These are phyloP conservation scores for Vitis hybrid DNA, from an alignment of 177 flowering plant genomes.

Conservation along the genomic window DNA sequence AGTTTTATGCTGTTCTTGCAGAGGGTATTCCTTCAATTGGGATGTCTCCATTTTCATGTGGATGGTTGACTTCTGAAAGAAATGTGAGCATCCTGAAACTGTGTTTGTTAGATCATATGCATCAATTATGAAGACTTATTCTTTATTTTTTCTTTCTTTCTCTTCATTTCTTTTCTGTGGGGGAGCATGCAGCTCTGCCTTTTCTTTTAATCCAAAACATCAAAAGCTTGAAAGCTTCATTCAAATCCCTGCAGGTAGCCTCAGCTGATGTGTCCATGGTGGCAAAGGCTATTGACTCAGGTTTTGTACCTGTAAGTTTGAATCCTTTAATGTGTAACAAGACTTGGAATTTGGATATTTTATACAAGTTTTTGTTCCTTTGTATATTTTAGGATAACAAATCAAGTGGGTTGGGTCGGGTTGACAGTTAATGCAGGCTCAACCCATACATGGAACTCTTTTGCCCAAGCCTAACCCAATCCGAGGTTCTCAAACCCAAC, in stretches of 20 bases:
- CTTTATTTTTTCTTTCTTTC: neutral
- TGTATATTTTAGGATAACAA: neutral
- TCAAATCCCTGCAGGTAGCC: conserved; percentile 49
- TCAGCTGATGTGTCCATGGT: conserved; percentile 63
- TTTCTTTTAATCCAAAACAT: conserved; percentile 1
- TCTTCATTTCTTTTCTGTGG: neutral
- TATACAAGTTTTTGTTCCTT: neutral
- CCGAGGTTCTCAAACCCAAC: no score
- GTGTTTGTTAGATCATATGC: conserved; percentile 10
- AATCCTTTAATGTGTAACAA: neutral
- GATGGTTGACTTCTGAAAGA: conserved; percentile 86
- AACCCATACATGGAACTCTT: no score
- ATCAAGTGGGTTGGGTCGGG: neutral
- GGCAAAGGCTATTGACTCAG: conserved; percentile 57
- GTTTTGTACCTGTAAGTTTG: conserved; percentile 84
- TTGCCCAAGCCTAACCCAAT: no score
- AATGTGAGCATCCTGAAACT: conserved; percentile 47
- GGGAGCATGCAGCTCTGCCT: neutral
- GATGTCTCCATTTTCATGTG: conserved; percentile 94
- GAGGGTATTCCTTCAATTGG: conserved; percentile 96
- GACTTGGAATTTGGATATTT: neutral
- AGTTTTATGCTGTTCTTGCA: conserved; percentile 35
- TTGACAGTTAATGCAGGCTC: neutral
- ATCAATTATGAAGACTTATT: neutral
- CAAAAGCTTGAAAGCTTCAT: neutral